These are phyloP conservation scores for Malus orientalis DNA, from an alignment of 306 rosid species.

Conservation along the genomic window DNA sequence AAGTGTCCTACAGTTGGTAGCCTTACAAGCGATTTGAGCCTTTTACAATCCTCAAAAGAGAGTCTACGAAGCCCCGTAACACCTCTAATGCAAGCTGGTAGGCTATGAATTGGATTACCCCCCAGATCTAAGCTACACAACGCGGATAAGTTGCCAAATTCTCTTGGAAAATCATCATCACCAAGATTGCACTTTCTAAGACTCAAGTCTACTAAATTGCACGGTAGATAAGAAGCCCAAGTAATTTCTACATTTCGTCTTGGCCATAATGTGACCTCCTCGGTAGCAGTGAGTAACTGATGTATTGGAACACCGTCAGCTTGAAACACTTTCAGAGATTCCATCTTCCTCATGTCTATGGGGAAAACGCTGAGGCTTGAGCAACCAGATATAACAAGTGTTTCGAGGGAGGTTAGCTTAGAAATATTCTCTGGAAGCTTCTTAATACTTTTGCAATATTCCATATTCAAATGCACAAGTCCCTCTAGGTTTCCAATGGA, in stretches of 20 bases:
- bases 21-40: background rate
- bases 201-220: background rate
- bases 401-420: background rate
- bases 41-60: background rate
- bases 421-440: background rate
- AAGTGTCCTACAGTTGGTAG: background rate
- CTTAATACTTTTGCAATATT: background rate
- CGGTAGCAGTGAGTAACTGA: background rate
- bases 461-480: background rate
- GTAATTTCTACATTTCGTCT: background rate
- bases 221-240: background rate
- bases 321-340: background rate
- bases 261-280: background rate
- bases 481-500: background rate
- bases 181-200: background rate
- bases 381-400: background rate
- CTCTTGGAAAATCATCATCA: background rate
- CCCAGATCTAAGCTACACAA: background rate
- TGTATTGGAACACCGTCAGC: background rate
- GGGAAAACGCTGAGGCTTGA: background rate
- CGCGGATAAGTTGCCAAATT: background rate
- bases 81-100: background rate
- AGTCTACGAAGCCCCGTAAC: background rate
- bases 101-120: background rate
- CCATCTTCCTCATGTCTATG: background rate